Conservation (phyloP, 768 basidiomycete genomes). For the Boletus reticulatus region DNA sequence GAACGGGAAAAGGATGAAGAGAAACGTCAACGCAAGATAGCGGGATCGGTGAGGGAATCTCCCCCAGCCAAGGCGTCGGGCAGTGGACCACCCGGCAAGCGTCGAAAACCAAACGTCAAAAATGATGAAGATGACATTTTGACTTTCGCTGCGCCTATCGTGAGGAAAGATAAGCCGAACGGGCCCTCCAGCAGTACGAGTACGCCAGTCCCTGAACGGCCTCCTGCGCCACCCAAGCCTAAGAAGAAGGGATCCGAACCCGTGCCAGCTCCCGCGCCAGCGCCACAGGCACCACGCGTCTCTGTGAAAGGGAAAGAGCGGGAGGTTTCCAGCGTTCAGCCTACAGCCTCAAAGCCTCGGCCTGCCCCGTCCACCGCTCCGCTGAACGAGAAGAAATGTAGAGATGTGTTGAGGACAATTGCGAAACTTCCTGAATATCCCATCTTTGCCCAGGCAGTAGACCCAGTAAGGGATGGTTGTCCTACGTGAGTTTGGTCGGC, state of each 20-base stretch:
- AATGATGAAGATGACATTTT: slow-evolving; percentile 63
- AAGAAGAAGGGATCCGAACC: slow-evolving; percentile 44
- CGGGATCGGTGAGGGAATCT: slow-evolving; percentile 40
- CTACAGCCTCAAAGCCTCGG: slow-evolving; percentile 40
- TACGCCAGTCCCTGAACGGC: slow-evolving; percentile 40
- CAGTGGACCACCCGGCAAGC: slow-evolving; percentile 45
- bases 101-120: slow-evolving; percentile 49
- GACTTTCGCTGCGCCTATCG: slow-evolving; percentile 52
- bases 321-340: slow-evolving; percentile 40
- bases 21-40: slow-evolving; percentile 42
- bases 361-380: slow-evolving; percentile 42
- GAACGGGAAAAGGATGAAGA: slow-evolving; percentile 65
- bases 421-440: slow-evolving; percentile 60
- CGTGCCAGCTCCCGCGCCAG: slow-evolving; percentile 15
- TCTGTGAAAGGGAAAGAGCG: slow-evolving; percentile 77
- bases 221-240: slow-evolving; percentile 30
- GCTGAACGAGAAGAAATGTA: slow-evolving; percentile 83
- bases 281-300: slow-evolving; percentile 31
- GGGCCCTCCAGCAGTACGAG: slow-evolving; percentile 38
- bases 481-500: slow-evolving; percentile 67
- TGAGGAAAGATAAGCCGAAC: slow-evolving; percentile 48
- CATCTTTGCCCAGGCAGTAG: slow-evolving; percentile 81
- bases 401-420: slow-evolving; percentile 61
- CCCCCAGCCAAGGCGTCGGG: slow-evolving; percentile 37
- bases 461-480: slow-evolving; percentile 79